Conservation (phyloP, 208 protist species). For the Trichomonas gallinae region DNA sequence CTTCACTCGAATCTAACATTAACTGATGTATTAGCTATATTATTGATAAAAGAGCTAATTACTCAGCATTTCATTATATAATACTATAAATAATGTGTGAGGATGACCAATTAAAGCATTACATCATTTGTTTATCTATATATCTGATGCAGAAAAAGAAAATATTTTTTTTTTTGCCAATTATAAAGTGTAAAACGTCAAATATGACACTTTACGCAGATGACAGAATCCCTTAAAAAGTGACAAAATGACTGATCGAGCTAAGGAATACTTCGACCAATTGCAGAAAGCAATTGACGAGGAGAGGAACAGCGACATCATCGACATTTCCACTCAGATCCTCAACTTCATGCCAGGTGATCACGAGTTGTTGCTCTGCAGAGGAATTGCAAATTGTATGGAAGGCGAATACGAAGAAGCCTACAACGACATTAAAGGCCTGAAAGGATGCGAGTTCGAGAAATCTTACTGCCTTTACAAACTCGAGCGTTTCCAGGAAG, state of each 20-base stretch:
- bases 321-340: background rate
- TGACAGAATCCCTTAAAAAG: background rate
- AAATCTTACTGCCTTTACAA: background rate
- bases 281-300: background rate
- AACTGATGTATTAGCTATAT: too few species aligned
- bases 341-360: background rate
- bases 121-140: too few species aligned
- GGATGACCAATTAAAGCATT: too few species aligned
- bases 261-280: background rate
- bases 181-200: too few species aligned
- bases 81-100: too few species aligned
- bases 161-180: too few species aligned
- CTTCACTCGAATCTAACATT: too few species aligned
- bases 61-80: too few species aligned
- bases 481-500: background rate
- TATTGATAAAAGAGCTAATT: too few species aligned
- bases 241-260: background rate
- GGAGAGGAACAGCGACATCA: background rate
- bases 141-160: too few species aligned
- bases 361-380: background rate
- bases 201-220: too few species aligned
- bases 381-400: background rate
- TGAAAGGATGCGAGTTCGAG: background rate
- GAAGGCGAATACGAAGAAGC: background rate
- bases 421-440: background rate